phyloP scores from a whole-genome alignment of 352 stramenopile genomes.

The Globisporangium alternatum region DNA sequence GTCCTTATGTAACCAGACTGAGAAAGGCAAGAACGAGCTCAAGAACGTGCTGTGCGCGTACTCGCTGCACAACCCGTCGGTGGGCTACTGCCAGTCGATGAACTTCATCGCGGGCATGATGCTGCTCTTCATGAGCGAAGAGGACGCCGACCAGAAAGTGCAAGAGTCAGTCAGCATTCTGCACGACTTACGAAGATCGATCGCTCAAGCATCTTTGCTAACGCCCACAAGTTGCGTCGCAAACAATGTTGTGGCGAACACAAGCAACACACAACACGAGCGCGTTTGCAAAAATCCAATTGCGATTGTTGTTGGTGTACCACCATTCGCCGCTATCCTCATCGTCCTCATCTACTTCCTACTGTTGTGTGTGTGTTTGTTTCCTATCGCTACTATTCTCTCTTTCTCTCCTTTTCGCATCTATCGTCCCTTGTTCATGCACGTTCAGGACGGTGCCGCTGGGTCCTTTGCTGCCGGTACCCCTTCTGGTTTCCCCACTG shows the following conservation, averaged over 20 bases:
- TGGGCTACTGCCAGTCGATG: slow-evolving; percentile 77
- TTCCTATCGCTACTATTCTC: background rate
- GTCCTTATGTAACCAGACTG: slow-evolving; percentile 18
- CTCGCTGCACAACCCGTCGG: slow-evolving; percentile 45
- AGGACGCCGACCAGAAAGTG: slow-evolving; percentile 30
- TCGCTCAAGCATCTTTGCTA: too few species aligned
- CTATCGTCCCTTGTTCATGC: background rate
- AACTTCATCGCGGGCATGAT: slow-evolving; percentile 76
- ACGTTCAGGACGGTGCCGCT: background rate
- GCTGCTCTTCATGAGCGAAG: slow-evolving; percentile 65
- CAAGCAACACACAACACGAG: too few species aligned
- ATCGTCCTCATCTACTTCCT: background rate
- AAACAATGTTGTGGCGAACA: too few species aligned
- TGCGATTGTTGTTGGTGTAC: background rate
- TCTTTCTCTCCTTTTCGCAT: background rate
- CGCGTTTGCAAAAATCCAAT: background rate
- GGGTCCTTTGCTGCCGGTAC: background rate
- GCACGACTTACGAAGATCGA: too few species aligned
- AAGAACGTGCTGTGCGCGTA: slow-evolving; percentile 56
- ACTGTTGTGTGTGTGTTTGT: background rate
- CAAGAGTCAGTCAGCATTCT: too few species aligned
- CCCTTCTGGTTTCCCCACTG: background rate
- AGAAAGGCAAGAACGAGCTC: slow-evolving; percentile 44
- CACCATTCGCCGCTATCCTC: background rate
- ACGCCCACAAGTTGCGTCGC: too few species aligned